Evolutionary conservation across 1,284 basidiomycete genomes (phyloP).

Genomic region (Trichosporon coremiiforme): DNA sequence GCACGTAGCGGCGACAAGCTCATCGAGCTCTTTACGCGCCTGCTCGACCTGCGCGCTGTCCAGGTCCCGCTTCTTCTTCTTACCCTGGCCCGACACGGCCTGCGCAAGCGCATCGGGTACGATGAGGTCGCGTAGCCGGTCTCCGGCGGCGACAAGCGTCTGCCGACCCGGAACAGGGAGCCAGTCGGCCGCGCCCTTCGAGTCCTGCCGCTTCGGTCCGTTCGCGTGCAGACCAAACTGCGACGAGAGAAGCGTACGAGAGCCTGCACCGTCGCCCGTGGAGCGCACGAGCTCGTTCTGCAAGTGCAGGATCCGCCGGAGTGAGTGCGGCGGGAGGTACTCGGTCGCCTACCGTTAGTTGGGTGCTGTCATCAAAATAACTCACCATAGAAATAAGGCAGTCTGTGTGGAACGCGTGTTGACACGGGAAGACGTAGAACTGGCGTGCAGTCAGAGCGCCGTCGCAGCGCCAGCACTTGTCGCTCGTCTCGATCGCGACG

Average conservation of each 20-base stretch:
- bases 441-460: conserved; percentile 77
- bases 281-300: conserved; percentile 77
- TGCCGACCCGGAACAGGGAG: conserved; percentile 65
- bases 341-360: conserved; percentile 72
- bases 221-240: conserved; percentile 20
- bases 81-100: conserved; percentile 46
- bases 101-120: conserved; percentile 82
- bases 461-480: conserved; percentile 81
- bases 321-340: conserved; percentile 74
- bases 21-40: conserved; percentile 75
- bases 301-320: conserved; percentile 78
- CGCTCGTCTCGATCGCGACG: conserved; percentile 84
- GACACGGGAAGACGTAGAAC: conserved; percentile 98
- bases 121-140: conserved; percentile 83
- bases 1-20: conserved; percentile 80
- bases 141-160: conserved; percentile 82
- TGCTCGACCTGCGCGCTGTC: conserved; percentile 64
- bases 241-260: conserved; percentile 46
- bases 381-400: conserved; percentile 87
- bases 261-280: conserved; percentile 46
- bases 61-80: conserved; percentile 58
- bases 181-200: conserved; percentile 38
- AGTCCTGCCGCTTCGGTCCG: conserved; percentile 32
- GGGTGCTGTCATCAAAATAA: conserved; percentile 25
- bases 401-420: conserved; percentile 93